Evolutionary conservation across 2,329 filamentous ascomycete species (phyloP), one percentile per base, ranked within the genome.

Genomic region (Fusarium luffae): DNA sequence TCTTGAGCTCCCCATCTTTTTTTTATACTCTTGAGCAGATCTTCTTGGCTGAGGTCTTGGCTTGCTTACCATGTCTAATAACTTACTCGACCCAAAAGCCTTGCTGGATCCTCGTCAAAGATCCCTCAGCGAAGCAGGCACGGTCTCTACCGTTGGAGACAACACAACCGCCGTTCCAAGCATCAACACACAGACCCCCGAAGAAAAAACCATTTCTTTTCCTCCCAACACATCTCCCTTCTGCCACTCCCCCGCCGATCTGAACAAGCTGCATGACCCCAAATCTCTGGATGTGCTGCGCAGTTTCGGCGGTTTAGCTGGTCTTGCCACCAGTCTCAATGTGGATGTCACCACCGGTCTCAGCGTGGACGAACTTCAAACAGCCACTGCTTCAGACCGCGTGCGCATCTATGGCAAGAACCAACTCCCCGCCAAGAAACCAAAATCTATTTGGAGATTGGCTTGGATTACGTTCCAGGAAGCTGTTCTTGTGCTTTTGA

Each of bases 1-100:
- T 64, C 28, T n/a, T 59, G 44, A 65, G 60, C 60, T 46, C 32
- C 28, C 32, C 28, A 28, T 41, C 18, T 28, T 28, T 28, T 28
- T 16, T 28, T 34, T n/a, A 16, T 19, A 13, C 9, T n/a, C 10
- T 11, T 34, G 10, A 41, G 49, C 49, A 51, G 25, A 41, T n/a
- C 23, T 37, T 25, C 23, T 58, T 51, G 54, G 44, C 63, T 42
- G 44, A 41, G 19, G 25, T 28, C 44, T 42, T 52, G 49, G 23
- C 49, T 28, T 28, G 28, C 11, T 6, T 37, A 68, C 47, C 42
- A 69, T 69, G 67, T 59, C 67, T 47, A 63, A 63, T 50, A 28
- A 28, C 11, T n/a, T 68, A 16, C 67, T 70, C 18, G 67, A 70
- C 48, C 67, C 67, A 5, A 70, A 69, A 41, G 50, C 67, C 23